Evolutionary conservation across 192 early-diverging fungal species (phyloP), one percentile per base, ranked within the genome.

Genomic region (Backusella sp.): DNA sequence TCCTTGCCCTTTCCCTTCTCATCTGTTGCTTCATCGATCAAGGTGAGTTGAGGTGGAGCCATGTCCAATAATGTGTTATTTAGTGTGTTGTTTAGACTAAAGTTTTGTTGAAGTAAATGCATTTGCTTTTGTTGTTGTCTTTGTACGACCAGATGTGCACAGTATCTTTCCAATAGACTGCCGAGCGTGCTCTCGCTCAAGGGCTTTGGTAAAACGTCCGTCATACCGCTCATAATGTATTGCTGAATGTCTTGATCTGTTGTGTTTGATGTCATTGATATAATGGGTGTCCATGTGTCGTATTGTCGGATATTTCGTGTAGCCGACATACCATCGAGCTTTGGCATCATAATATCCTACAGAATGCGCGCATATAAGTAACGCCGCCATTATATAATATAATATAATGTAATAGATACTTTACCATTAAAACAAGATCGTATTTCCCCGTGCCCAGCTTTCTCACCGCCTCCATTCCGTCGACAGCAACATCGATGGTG

Each of bases 221-320:
- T 92, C 92, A 93, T 93, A n/a, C 91, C 91, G 73, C 84, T 88
- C 28, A 83, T 82, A 41, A 89, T 75, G 62, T 92, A 94, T 3
- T 79, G 87, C 44, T 90, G 79, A 41, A 90, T 88, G 39, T 94
- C 92, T 44, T 83, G 81, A 17, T 82, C 83, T 0, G 91, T 86
- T 6, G 84, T 90, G 72, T 91, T 92, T 0, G 87, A 85, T 14
- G 92, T 94, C 91, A 94, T 92, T n/a, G 87, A 86, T 72, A 94
- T 91, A 53, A 94, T 94, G 3, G 92, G 92, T 11, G 90, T 91
- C 73, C 80, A 78, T 9, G 83, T 80, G 73, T 94, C 90, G 78
- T 90, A 90, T 70, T 88, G 87, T 46, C 92, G 85, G 49, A 94
- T 94, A 30, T 85, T 87, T 12, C 80, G 82, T 5, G 92, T 92